Conservation (phyloP, 306 rosid species). For the Fragaria vesca region DNA sequence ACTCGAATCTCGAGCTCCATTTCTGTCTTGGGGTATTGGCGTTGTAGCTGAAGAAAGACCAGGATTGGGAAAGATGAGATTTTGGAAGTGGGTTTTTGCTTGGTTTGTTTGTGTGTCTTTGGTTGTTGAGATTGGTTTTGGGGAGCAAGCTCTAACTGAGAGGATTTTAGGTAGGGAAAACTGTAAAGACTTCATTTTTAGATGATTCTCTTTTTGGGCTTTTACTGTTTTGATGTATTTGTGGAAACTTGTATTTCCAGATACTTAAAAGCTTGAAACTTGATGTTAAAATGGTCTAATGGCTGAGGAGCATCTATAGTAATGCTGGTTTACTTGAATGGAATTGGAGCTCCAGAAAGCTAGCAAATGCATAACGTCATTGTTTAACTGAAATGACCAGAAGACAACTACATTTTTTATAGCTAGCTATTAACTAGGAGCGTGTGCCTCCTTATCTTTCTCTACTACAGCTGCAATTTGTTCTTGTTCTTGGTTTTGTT, state of each 20-base stretch:
- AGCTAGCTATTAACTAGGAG: too few relatives aligned
- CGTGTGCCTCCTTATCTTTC: too few relatives aligned
- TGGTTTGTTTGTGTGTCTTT: constrained; percentile 49
- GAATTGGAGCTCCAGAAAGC: background rate
- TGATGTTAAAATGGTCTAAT: background rate
- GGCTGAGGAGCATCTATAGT: background rate
- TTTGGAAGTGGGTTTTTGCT: constrained; percentile 50
- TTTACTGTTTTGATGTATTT: background rate
- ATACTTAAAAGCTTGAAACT: background rate
- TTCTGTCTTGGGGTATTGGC: constrained; percentile 7
- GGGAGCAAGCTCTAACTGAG: constrained; percentile 62
- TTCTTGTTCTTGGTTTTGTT: too few relatives aligned
- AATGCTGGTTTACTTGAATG: background rate
- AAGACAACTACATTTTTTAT: too few relatives aligned
- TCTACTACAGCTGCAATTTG: too few relatives aligned
- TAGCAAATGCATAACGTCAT: background rate
- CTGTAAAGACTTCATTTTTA: background rate
- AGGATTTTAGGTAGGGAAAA: constrained; percentile 73
- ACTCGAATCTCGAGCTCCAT: background rate
- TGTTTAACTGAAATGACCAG: background rate
- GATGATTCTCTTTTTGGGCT: constrained; percentile 13
- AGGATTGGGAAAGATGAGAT: constrained; percentile 32
- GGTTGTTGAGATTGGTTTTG: constrained; percentile 41
- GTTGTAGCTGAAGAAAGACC: constrained; percentile 11
- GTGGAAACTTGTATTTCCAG: background rate